Conservation (phyloP, 768 basidiomycete species). For the Boletus edulis region DNA sequence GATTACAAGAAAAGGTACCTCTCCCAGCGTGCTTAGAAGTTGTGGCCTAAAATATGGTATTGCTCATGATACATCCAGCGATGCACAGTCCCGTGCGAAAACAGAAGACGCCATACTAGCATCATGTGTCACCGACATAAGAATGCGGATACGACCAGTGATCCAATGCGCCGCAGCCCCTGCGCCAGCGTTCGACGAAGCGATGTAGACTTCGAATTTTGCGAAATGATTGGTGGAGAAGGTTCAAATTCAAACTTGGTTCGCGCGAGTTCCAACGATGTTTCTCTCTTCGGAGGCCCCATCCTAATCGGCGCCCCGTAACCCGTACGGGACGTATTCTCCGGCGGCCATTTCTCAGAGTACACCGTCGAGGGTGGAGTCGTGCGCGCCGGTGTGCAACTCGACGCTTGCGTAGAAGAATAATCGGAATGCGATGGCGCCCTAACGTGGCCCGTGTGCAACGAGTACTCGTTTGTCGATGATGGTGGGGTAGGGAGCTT, state of each 20-base stretch:
- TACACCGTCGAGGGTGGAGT: constrained; percentile 28
- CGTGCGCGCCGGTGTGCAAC: constrained; percentile 28
- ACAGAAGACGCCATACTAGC: constrained; percentile 5
- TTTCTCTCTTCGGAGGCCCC: constrained; percentile 21
- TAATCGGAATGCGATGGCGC: constrained; percentile 21
- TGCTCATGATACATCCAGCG: constrained; percentile 17
- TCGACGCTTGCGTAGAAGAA: constrained; percentile 26
- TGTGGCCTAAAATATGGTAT: constrained; percentile 20
- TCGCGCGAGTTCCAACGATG: constrained; percentile 22
- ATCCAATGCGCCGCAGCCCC: constrained; percentile 26
- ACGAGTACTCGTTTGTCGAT: constrained; percentile 24
- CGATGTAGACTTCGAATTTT: constrained; percentile 21
- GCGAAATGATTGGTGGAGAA: constrained; percentile 18
- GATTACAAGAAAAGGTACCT: constrained; percentile 12
- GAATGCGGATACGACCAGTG: constrained; percentile 29
- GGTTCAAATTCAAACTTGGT: constrained; percentile 23
- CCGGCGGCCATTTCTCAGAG: constrained; percentile 31
- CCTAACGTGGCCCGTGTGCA: constrained; percentile 11
- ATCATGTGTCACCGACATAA: constrained; percentile 27
- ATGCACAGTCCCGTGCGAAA: constrained; percentile 25
- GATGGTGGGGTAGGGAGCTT: constrained; percentile 33
- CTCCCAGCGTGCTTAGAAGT: constrained; percentile 4
- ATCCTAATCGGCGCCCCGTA: constrained; percentile 21
- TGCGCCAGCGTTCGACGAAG: constrained; percentile 25
- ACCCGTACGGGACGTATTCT: constrained; percentile 22